Conservation (phyloP, 768 basidiomycete species). For the Kwoniella europaea region DNA sequence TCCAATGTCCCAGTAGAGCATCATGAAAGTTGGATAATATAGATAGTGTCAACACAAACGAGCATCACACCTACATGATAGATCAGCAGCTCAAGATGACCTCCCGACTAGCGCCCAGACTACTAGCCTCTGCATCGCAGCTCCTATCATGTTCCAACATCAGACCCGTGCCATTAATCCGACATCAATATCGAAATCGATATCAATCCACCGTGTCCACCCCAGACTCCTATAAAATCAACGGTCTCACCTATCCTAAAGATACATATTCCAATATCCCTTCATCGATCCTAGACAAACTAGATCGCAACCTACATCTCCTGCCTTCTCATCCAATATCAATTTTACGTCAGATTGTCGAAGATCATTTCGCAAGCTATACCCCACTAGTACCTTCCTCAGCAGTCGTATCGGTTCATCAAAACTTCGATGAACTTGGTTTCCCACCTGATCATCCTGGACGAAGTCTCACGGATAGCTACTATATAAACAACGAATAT, state of each 20-base stretch:
- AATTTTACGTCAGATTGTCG: conserved; percentile 81
- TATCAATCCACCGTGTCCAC: conserved; percentile 16
- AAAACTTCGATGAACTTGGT: conserved; percentile 94
- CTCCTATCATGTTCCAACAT: neutral
- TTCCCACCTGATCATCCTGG: conserved; percentile 94
- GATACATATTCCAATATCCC: conserved; percentile 86
- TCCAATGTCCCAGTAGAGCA: neutral
- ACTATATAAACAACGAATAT: conserved; percentile 86
- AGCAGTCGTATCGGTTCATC: conserved; percentile 83
- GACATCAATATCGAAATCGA: neutral
- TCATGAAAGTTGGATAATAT: neutral
- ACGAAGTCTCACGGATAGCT: conserved; percentile 84
- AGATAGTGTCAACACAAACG: neutral
- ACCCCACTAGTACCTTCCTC: conserved; percentile 76
- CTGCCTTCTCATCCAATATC: conserved; percentile 80
- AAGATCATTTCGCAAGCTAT: conserved; percentile 79
- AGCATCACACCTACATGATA: neutral
- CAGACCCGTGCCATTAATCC: neutral
- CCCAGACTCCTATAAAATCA: conserved; percentile 36
- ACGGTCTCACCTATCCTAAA: conserved; percentile 64
- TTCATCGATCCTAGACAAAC: conserved; percentile 79
- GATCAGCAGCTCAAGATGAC: neutral
- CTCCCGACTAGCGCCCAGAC: neutral
- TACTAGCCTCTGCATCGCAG: neutral
- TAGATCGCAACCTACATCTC: conserved; percentile 75